Evolutionary conservation across 2,329 filamentous ascomycete species (phyloP), one percentile per base, ranked within the genome.

Genomic region (Phyllosticta citrichinensis): DNA sequence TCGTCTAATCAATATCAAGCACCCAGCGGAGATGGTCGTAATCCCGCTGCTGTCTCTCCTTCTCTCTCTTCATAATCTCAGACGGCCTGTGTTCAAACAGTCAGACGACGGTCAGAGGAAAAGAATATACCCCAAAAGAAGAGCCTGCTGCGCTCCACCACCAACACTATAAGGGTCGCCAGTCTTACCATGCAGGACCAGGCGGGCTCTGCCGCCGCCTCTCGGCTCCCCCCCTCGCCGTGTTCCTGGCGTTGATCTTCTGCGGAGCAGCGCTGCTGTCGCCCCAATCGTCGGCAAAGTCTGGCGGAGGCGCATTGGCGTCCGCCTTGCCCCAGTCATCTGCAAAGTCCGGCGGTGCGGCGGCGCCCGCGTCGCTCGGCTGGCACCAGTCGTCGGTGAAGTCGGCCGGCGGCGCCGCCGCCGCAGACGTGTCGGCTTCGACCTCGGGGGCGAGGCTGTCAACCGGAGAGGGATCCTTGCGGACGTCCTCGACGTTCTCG

Each of bases 311-410:
- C 33, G 33, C 33, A 14, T 40, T 30, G 27, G 27, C 33, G 11
- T 17, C 33, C 14, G 56, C 47, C 40, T 30, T 58, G n/a, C 56
- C 56, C 56, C 57, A 59, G 51, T 59, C 57, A 3, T 55, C 52
- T 1, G 52, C 52, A 17, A 60, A 60, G 22, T 55, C 33, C n/a
- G 30, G 52, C 1, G 52, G 52, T 52, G 40, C 57, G 11, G 33
- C 33, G 3, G 57, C 52, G 17, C 27, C 57, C 0, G 27, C 52
- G 17, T 53, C 57, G 4, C 52, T 35, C 8, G 57, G 27, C 33
- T 35, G 54, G 4, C 24, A 52, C 57, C 57, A 59, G 30, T 60
- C 57, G 17, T 55, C 57, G 40, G 47, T 53, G 5, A 47, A n/a
- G 17, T 47, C 40, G 40, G n/a, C 14, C 2, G 17, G 14, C 14